Evolutionary conservation across 805 yeast species (phyloP).

Genomic region (Starmerella powellii): DNA sequence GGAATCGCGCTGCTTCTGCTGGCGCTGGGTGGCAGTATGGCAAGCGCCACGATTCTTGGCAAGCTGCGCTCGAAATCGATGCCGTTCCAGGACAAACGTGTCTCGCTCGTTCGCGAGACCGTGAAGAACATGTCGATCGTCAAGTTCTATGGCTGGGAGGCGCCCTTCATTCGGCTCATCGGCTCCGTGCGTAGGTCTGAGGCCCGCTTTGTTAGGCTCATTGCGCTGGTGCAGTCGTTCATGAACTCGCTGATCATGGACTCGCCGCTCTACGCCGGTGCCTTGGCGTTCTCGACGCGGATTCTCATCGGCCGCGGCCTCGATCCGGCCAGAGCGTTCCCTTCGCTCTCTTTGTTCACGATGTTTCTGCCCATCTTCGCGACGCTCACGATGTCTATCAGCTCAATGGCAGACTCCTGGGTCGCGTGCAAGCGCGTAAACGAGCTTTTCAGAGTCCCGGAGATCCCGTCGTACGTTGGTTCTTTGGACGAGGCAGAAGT

Average conservation of each 20-base stretch:
- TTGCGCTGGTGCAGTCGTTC: conserved; percentile 1
- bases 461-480: background rate
- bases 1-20: conserved; percentile 44
- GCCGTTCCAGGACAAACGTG: conserved; percentile 59
- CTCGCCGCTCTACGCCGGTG: conserved; percentile 10
- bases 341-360: conserved; percentile 6
- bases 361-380: conserved; percentile 3
- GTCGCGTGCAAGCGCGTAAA: conserved; percentile 23
- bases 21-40: conserved; percentile 32
- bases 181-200: conserved; percentile 4
- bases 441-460: conserved; percentile 9
- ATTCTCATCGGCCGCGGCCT: conserved; percentile 1
- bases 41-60: background rate
- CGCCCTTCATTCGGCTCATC: conserved; percentile 50
- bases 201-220: conserved; percentile 26
- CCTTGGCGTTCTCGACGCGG: conserved; percentile 7
- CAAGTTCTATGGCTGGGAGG: conserved; percentile 85
- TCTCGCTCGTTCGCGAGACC: conserved; percentile 62
- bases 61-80: conserved; percentile 1
- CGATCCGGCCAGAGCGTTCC: conserved; percentile 9
- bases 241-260: background rate
- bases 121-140: conserved; percentile 63
- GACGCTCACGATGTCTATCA: conserved; percentile 36
- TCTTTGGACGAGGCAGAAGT: background rate
- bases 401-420: conserved; percentile 31